Conservation (phyloP, 805 yeast genomes). For the Tetrapisispora fleetii region DNA sequence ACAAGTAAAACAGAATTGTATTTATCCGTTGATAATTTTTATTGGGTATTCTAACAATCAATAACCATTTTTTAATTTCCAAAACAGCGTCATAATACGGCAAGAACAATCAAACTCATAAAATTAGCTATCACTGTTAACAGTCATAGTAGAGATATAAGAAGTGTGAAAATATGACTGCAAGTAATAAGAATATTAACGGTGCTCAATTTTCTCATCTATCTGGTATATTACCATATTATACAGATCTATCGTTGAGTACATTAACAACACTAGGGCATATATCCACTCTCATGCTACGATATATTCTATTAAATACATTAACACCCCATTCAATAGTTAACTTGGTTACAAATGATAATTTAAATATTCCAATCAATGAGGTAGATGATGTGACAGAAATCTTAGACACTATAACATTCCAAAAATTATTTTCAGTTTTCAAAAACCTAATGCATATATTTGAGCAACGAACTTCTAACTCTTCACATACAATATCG, state of each 20-base stretch:
- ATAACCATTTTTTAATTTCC: too few relatives aligned
- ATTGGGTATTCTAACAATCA: too few relatives aligned
- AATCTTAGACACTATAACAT: neutral
- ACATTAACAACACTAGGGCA: neutral
- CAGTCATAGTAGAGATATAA: too few relatives aligned
- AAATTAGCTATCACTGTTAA: too few relatives aligned
- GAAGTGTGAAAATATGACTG: neutral
- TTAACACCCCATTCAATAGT: slow-evolving; percentile 3
- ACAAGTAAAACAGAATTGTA: neutral
- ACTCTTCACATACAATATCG: slow-evolving; percentile 28
- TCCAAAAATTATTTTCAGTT: neutral
- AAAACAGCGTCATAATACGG: too few relatives aligned
- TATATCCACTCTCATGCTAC: slow-evolving; percentile 1
- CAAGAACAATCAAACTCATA: too few relatives aligned
- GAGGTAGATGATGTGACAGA: neutral
- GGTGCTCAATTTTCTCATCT: neutral
- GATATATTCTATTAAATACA: slow-evolving; percentile 1
- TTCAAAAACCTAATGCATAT: neutral
- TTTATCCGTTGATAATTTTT: too few relatives aligned
- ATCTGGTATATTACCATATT: neutral
- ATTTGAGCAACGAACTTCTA: neutral
- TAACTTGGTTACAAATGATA: neutral
- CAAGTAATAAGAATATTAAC: neutral
- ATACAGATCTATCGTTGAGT: neutral
- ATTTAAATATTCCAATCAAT: neutral